Conservation (phyloP, 192 early-diverging fungal species). For the Linderina pennispora region DNA sequence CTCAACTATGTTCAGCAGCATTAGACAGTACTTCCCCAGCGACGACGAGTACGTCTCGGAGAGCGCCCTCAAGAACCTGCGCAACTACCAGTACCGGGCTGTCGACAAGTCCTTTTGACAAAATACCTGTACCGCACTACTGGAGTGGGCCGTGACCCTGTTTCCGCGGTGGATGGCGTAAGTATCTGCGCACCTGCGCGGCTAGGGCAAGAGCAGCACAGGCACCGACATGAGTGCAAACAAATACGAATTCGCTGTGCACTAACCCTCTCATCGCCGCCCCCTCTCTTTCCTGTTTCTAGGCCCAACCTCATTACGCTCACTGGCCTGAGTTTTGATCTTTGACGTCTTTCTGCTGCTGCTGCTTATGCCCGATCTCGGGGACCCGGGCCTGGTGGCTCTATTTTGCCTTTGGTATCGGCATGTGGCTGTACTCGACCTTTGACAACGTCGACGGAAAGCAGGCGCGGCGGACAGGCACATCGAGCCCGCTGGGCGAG, state of each 20-base stretch:
- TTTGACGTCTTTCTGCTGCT: constrained; percentile 66
- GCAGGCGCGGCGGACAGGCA: constrained; percentile 76
- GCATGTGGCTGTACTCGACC: constrained; percentile 83
- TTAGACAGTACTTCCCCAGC: constrained; percentile 37
- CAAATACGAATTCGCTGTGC: no score
- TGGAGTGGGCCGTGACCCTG: constrained; percentile 82
- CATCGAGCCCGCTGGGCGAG: constrained; percentile 73
- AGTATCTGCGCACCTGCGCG: constrained; percentile 39
- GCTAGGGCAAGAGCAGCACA: no score
- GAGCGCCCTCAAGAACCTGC: constrained; percentile 61
- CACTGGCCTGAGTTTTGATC: constrained; percentile 68
- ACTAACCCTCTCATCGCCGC: no score
- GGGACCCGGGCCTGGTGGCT: constrained; percentile 62
- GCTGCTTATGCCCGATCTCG: constrained; percentile 63
- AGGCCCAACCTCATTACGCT: constrained; percentile 79
- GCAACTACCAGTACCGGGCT: constrained; percentile 71
- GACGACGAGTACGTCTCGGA: constrained; percentile 60
- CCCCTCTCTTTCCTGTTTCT: constrained; percentile 10
- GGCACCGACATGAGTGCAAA: no score
- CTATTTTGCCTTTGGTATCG: constrained; percentile 65
- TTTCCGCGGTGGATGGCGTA: constrained; percentile 95
- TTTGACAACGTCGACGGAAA: constrained; percentile 88
- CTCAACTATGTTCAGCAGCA: no score
- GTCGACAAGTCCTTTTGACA: constrained; percentile 80
- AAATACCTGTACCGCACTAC: constrained; percentile 80